Conservation (phyloP, 1,284 basidiomycete species). For the Papiliotrema nemorosa region DNA sequence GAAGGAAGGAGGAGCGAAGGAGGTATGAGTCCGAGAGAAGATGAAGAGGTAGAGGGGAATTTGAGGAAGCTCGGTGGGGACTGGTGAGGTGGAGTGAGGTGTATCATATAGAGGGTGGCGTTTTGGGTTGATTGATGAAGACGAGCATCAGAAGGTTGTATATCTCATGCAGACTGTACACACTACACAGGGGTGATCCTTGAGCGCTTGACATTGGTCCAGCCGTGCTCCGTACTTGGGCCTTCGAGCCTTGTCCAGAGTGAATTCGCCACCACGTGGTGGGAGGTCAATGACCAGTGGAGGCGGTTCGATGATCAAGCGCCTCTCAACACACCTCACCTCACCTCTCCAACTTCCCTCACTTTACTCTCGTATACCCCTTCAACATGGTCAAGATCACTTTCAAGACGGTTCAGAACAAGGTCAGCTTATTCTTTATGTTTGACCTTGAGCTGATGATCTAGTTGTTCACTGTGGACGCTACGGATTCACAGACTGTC, state of each 20-base stretch:
- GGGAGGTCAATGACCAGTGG: no score
- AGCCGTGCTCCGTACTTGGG: no score
- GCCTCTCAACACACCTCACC: no score
- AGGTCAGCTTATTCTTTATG: constrained; percentile 57
- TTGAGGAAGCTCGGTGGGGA: not conserved
- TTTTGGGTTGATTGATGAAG: no score
- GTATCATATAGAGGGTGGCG: no score
- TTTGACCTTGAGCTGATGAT: not conserved
- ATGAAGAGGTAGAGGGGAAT: not conserved
- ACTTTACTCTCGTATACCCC: not conserved
- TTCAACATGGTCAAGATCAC: constrained; percentile 76
- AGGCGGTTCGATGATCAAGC: no score
- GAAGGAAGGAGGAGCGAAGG: not conserved
- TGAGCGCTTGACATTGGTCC: no score
- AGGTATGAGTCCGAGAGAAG: not conserved
- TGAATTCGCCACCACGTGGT: no score
- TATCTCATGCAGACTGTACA: no score
- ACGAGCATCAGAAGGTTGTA: no score
- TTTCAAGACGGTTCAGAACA: constrained; percentile 89
- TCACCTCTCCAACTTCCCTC: not conserved
- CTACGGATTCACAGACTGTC: constrained; percentile 66
- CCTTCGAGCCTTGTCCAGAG: no score
- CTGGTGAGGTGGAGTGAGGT: not conserved
- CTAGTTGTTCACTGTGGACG: constrained; percentile 67
- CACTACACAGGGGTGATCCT: no score